Conservation (phyloP, 345 rosid genomes). For the Eucalyptus microcorys region DNA sequence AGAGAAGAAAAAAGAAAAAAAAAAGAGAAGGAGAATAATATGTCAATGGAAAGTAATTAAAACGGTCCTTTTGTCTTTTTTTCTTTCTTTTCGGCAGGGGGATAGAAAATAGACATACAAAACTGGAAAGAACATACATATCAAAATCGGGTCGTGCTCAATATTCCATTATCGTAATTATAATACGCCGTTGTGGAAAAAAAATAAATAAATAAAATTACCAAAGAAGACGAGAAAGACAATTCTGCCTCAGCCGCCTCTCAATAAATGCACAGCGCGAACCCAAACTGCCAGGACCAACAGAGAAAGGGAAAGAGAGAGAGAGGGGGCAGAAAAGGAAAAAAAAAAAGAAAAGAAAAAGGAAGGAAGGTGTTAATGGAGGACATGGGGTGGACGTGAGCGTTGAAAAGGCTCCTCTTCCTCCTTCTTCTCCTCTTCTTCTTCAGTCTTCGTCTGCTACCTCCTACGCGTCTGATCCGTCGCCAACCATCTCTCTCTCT, state of each 20-base stretch:
- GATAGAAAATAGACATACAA: not conserved
- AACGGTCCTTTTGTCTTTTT: not conserved
- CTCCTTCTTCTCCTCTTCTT: not conserved
- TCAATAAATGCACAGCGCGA: not conserved
- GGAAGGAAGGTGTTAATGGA: not conserved
- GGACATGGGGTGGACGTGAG: not conserved
- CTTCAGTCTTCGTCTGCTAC: not conserved
- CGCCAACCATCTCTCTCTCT: not conserved
- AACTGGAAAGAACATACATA: not conserved
- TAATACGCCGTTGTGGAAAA: too few relatives aligned
- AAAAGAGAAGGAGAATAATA: not conserved
- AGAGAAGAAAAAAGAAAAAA: not conserved
- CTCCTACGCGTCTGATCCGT: not conserved
- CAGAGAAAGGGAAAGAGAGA: not conserved
- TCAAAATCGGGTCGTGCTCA: not conserved
- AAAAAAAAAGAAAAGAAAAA: rapidly evolving
- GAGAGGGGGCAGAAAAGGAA: not conserved
- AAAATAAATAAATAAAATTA: not conserved
- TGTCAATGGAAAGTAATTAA: not conserved
- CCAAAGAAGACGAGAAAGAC: not conserved
- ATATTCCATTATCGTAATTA: too few relatives aligned
- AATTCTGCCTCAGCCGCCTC: not conserved
- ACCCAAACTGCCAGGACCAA: not conserved
- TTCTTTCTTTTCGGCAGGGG: not conserved
- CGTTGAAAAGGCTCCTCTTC: not conserved